These are phyloP conservation scores for Neodidymelliopsis sp. DNA, from an alignment of 2,329 filamentous ascomycete genomes.

Conservation along the genomic window DNA sequence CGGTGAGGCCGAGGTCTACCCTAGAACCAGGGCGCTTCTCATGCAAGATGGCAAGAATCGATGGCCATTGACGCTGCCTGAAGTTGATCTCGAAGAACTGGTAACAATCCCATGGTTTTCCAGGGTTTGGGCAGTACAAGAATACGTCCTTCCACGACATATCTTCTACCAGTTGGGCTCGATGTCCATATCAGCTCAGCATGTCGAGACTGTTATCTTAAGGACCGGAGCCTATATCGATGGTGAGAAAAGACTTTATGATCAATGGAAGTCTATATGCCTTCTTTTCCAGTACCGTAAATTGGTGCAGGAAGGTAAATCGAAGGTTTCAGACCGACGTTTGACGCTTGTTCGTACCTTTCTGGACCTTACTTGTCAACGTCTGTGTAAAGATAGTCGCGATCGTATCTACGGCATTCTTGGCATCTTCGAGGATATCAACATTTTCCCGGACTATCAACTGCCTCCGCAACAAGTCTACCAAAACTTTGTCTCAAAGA, in stretches of 20 bases:
- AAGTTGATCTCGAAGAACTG: conserved; percentile 12
- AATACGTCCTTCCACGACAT: conserved; percentile 6
- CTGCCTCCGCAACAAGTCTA: conserved; percentile 5
- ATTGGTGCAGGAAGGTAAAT: conserved; percentile 2
- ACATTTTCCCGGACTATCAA: conserved; percentile 4
- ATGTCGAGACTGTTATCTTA: conserved; percentile 10
- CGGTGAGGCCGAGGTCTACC: conserved; percentile 11
- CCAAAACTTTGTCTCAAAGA: conserved; percentile 9
- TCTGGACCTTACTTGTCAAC: conserved; percentile 11
- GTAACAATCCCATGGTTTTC: conserved; percentile 9
- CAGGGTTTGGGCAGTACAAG: conserved; percentile 14
- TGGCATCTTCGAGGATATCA: conserved; percentile 2
- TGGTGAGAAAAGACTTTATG: conserved; percentile 3
- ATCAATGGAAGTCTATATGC: conserved; percentile 10
- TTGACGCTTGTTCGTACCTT: conserved; percentile 8
- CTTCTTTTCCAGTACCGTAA: conserved; percentile 12
- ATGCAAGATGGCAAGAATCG: conserved; percentile 13
- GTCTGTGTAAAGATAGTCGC: conserved; percentile 12
- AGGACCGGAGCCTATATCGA: conserved; percentile 10
- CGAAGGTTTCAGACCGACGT: background rate
- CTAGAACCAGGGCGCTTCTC: conserved; percentile 11
- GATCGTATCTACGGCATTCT: conserved; percentile 17
- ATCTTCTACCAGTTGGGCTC: conserved; percentile 4
- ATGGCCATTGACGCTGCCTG: conserved; percentile 15
- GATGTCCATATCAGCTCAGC: conserved; percentile 2